Evolutionary conservation across 306 rosid genomes (phyloP).

Genomic region (Hippophae gyantsensis): DNA sequence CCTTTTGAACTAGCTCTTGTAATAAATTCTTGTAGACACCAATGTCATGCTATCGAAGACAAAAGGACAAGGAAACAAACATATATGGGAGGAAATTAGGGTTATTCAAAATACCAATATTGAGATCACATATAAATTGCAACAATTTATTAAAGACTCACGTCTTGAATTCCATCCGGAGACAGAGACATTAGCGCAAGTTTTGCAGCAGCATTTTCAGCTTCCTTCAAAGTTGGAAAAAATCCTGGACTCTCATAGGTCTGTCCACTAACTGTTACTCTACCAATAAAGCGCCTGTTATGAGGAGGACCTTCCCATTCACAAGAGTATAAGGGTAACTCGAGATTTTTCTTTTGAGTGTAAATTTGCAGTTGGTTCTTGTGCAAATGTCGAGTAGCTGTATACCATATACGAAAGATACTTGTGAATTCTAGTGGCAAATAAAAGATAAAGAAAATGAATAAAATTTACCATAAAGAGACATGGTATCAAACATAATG

Average conservation of each 20-base stretch:
- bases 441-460: not conserved
- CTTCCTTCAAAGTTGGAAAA: slow-evolving; percentile 57
- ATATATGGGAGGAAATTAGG: not conserved
- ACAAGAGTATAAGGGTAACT: slow-evolving; percentile 49
- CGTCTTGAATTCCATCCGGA: slow-evolving; percentile 48
- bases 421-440: not conserved
- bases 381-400: slow-evolving; percentile 44
- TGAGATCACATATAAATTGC: slow-evolving; percentile 5
- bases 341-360: slow-evolving; percentile 51
- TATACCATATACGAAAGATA: not conserved
- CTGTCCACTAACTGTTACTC: slow-evolving; percentile 52
- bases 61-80: not conserved
- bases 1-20: slow-evolving; percentile 67
- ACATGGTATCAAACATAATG: not conserved
- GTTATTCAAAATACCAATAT: not conserved
- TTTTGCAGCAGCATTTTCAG: slow-evolving; percentile 85
- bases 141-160: slow-evolving; percentile 24
- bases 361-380: slow-evolving; percentile 59
- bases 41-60: slow-evolving; percentile 31
- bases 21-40: slow-evolving; percentile 67
- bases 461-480: not conserved
- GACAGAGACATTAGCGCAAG: slow-evolving; percentile 51
- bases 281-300: slow-evolving; percentile 53
- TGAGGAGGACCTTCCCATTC: slow-evolving; percentile 87
- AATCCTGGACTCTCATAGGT: slow-evolving; percentile 46